These are phyloP conservation scores for Carex arenaria DNA, from an alignment of 202 grass and related monocot species.

Conservation along the genomic window DNA sequence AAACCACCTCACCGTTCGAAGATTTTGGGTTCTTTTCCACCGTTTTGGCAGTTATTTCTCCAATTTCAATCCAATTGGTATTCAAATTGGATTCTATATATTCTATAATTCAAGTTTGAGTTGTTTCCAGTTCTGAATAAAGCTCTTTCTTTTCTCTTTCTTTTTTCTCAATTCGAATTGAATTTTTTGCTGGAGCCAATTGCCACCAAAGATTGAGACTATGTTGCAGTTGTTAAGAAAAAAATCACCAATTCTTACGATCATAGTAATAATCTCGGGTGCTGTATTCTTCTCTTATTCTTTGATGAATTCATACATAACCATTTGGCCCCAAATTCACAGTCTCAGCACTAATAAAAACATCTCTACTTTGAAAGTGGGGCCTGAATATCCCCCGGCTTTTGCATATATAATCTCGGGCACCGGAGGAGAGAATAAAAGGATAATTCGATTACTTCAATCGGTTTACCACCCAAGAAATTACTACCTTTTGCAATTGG, in stretches of 20 bases:
- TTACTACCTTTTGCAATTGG: conserved; percentile 67
- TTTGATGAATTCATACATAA: conserved; percentile 11
- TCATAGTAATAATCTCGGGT: neutral
- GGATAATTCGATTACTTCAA: conserved; percentile 49
- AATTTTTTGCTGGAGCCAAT: neutral
- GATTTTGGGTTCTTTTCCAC: neutral
- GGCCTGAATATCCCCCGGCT: conserved; percentile 21
- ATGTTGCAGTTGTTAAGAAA: conserved; percentile 11
- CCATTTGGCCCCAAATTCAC: neutral
- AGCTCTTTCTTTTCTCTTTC: neutral
- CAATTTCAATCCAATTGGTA: neutral
- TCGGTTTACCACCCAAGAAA: conserved; percentile 79
- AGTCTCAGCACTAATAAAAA: neutral
- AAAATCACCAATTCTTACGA: conserved; percentile 18
- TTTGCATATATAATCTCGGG: conserved; percentile 79
- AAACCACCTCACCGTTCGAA: neutral
- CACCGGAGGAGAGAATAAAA: conserved; percentile 36
- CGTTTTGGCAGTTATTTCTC: neutral
- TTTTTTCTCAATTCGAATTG: neutral
- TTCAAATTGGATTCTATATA: neutral
- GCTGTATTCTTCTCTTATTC: neutral
- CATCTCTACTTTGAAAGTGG: conserved; percentile 10
- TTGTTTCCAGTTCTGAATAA: neutral
- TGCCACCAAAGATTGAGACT: neutral
- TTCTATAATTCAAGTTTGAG: neutral